Evolutionary conservation across 805 yeast species (phyloP).

Genomic region (Lachancea sp.): DNA sequence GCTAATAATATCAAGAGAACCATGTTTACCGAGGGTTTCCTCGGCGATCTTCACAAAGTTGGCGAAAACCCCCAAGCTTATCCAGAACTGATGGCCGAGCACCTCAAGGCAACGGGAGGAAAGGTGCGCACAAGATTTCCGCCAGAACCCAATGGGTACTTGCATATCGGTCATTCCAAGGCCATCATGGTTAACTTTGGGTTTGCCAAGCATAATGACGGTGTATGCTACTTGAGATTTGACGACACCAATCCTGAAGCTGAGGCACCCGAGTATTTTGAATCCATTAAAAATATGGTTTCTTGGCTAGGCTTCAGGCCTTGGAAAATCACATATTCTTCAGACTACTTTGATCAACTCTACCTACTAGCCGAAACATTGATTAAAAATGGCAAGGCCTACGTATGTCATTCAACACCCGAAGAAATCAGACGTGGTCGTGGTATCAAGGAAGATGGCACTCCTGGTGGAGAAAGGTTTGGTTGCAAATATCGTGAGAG

Average conservation of each 20-base stretch:
- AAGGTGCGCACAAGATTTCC: constrained; percentile 87
- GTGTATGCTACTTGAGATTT: constrained; percentile 84
- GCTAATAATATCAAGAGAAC: constrained; percentile 39
- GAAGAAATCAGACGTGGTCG: constrained; percentile 87
- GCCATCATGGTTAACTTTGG: constrained; percentile 98
- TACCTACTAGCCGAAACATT: constrained; percentile 84
- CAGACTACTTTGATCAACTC: constrained; percentile 87
- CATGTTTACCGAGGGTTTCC: constrained; percentile 92
- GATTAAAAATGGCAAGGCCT: constrained; percentile 66
- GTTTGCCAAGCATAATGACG: constrained; percentile 81
- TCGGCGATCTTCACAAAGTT: constrained; percentile 90
- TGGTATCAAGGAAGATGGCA: constrained; percentile 87
- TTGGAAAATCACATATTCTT: constrained; percentile 90
- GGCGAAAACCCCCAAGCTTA: constrained; percentile 91
- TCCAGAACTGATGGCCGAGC: constrained; percentile 79
- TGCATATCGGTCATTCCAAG: constrained; percentile 97
- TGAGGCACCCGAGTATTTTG: constrained; percentile 87
- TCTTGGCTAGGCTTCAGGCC: constrained; percentile 93
- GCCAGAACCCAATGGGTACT: constrained; percentile 98
- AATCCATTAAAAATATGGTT: constrained; percentile 76
- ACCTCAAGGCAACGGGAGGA: constrained; percentile 71
- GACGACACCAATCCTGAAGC: constrained; percentile 99
- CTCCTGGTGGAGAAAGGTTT: constrained; percentile 86
- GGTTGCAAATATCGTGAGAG: constrained; percentile 74
- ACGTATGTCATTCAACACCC: constrained; percentile 88